These are phyloP conservation scores for Hyphodiscus hymeniophilus DNA, from an alignment of 495 filamentous ascomycete species.

Conservation along the genomic window DNA sequence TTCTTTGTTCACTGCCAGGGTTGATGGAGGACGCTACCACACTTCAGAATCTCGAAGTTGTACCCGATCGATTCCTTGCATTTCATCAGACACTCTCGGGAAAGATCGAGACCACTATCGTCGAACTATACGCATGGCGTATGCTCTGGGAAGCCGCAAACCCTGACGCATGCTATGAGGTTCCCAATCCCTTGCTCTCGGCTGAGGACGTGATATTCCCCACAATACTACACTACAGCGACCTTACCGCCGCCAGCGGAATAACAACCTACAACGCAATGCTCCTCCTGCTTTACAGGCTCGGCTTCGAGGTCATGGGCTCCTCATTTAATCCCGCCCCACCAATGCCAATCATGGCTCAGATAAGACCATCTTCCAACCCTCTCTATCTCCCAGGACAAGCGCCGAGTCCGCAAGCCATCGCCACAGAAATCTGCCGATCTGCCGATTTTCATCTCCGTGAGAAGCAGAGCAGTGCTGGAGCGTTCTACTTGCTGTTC, in stretches of 20 bases:
- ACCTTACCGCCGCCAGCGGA: background rate
- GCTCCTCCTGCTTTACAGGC: background rate
- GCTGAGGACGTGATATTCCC: background rate
- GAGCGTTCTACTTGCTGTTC: background rate
- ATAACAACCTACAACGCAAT: background rate
- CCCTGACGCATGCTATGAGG: background rate
- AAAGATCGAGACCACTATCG: background rate
- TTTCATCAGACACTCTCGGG: background rate
- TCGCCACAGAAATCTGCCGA: background rate
- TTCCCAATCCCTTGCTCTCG: background rate
- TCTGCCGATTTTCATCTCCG: background rate
- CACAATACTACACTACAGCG: background rate
- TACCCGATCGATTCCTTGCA: background rate
- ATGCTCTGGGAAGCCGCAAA: background rate
- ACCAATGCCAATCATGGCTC: background rate
- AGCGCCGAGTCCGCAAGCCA: background rate
- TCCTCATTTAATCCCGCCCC: background rate
- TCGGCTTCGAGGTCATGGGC: background rate
- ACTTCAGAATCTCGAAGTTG: background rate
- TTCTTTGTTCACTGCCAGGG: background rate
- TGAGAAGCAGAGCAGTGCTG: background rate
- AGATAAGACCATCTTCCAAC: background rate
- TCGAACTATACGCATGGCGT: background rate
- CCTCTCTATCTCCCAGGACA: background rate
- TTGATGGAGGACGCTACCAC: conserved; percentile 1